These are phyloP conservation scores for Echinosophora koreensis DNA, from an alignment of 306 rosid genomes.

Conservation along the genomic window DNA sequence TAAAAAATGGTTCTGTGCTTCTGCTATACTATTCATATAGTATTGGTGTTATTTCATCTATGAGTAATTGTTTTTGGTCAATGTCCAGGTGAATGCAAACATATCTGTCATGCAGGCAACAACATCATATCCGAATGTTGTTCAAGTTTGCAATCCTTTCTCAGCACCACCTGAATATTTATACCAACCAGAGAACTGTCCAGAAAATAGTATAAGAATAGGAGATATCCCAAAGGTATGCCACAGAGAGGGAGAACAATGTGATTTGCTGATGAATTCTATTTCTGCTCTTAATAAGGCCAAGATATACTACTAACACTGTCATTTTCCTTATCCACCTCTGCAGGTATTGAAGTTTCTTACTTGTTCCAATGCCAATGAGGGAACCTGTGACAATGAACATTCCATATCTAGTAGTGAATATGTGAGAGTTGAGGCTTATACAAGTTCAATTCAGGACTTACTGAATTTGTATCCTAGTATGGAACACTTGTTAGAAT, in stretches of 20 bases:
- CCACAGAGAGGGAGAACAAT: neutral
- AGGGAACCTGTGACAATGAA: slow-evolving; percentile 54
- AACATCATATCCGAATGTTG: slow-evolving; percentile 48
- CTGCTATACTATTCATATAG: neutral
- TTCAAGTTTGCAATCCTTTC: slow-evolving; percentile 80
- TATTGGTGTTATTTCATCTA: neutral
- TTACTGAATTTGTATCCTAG: slow-evolving; percentile 70
- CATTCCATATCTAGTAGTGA: slow-evolving; percentile 44
- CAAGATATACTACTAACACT: slow-evolving; percentile 3
- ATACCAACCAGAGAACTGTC: slow-evolving; percentile 76
- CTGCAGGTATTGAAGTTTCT: slow-evolving; percentile 63
- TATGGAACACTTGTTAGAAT: slow-evolving; percentile 78
- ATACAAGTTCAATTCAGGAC: slow-evolving; percentile 71
- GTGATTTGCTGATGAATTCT: neutral
- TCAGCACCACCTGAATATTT: slow-evolving; percentile 77
- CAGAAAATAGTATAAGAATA: slow-evolving; percentile 64
- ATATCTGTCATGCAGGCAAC: slow-evolving; percentile 50
- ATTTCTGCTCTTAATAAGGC: slow-evolving; percentile 5
- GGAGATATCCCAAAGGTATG: slow-evolving; percentile 81
- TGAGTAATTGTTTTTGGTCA: slow-evolving; percentile 29
- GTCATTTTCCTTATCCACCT: neutral
- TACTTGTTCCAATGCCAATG: slow-evolving; percentile 55
- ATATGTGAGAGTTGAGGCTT: slow-evolving; percentile 62
- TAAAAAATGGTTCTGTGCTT: neutral
- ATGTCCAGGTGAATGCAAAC: slow-evolving; percentile 70